A percentile compares a stretch with the other conserved stretches of the same genome.
These are phyloP conservation scores for Rhynchospora breviuscula DNA, from an alignment of 176 grass and related monocot species.

Conservation along the genomic window DNA sequence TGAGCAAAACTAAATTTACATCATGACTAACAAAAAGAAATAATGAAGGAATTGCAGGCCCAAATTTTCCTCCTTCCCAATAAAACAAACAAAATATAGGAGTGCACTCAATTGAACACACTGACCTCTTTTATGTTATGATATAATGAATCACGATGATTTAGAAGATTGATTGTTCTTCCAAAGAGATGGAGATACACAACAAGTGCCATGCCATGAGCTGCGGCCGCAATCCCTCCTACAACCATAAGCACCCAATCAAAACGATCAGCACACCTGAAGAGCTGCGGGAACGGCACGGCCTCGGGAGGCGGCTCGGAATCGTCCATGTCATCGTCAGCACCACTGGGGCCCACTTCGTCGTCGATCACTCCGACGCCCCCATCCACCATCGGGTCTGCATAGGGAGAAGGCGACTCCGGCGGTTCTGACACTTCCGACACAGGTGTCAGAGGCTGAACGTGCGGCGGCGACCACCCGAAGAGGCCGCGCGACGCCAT, in stretches of 20 bases:
- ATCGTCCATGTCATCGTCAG: conserved; percentile 55
- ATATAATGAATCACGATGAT: conserved; percentile 39
- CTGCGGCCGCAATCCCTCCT: conserved; percentile 59
- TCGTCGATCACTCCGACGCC: conserved; percentile 34
- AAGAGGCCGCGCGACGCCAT: conserved; percentile 93
- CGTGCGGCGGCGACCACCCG: conserved; percentile 98
- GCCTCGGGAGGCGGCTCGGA: conserved; percentile 75
- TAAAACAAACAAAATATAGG: background rate
- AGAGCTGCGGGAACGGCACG: conserved; percentile 85
- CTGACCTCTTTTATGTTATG: conserved; percentile 61
- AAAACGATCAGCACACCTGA: conserved; percentile 76
- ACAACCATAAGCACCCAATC: conserved; percentile 82
- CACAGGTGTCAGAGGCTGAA: conserved; percentile 92
- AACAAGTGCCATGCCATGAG: conserved; percentile 87
- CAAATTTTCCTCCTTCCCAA: background rate
- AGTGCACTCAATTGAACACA: background rate
- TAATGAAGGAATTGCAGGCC: background rate
- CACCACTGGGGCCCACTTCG: background rate
- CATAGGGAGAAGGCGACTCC: conserved; percentile 87
- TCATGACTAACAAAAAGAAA: background rate
- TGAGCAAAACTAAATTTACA: background rate
- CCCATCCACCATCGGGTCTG: conserved; percentile 43
- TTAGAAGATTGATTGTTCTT: conserved; percentile 65
- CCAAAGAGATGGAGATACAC: conserved; percentile 94
- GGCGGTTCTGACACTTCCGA: conserved; percentile 94